Base-by-base conservation (phyloP, 2,329 filamentous ascomycete genomes). In the Tolypocladium guangdongense region DNA sequence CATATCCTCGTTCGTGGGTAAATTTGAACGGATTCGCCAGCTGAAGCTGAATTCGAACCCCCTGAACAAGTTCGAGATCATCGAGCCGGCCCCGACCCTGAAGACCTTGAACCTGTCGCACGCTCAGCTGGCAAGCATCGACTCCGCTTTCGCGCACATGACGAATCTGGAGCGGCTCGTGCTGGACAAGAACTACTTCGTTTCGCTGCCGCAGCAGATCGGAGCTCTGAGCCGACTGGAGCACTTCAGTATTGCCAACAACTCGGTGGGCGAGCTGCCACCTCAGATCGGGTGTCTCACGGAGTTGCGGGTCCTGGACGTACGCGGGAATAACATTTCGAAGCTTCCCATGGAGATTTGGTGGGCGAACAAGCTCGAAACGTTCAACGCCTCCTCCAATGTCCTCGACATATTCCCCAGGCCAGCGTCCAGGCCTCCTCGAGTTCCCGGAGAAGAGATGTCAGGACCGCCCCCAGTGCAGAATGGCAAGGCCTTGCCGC, bases 111-210 rank as follows among this genome's bases (percentile, higher is more conserved):
- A 96, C 63, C 76, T 99, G 53, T 93, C 91, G 7, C 92, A 90
- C 52, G 90, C 88, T 7, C 96, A 97, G 68, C 75, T 99, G 45
- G 88, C 91, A 2, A 89, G 90, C 63, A 84, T 99, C 51, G 93
- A 96, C 65, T 85, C 88, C 47, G 81, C 92, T 16, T 97, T 96
- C 65, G 84, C 87, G 59, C 90, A 92, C 64, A 84, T 97, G 72
- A 81, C 87, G 10, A 93, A 90, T 61, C 71, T 99, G 46, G 89
- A 92, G 54, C 90, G 91, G 62, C 78, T 99, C 24, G 86, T 92
- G 20, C 77, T 99, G 52, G 92, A 96, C 71, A 91, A 89, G 66
- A 99, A 99, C 64, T 95, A 96, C 66, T 95, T 99, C 62, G 90
- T 93, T 0, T 92, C 89, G 1, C 74, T 99, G 27, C 93, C 92